A percentile compares a stretch with the other conserved stretches of the same genome.
phyloP scores from a whole-genome alignment of 345 rosid genomes.

The Balakata baccata region DNA sequence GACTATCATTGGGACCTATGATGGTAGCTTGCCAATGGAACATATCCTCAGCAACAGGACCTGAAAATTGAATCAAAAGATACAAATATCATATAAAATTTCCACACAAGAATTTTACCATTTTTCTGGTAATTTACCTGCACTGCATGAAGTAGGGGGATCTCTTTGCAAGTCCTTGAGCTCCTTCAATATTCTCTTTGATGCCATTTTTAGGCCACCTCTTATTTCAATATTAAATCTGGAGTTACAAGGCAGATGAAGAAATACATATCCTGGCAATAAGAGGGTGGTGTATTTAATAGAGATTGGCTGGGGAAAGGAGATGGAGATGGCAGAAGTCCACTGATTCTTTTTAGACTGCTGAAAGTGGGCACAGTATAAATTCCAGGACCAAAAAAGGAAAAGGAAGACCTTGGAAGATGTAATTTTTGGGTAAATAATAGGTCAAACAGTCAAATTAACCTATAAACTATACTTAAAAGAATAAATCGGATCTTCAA shows the following conservation, averaged over 20 bases:
- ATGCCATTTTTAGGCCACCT: slow-evolving; percentile 37
- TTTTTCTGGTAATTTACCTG: slow-evolving; percentile 36
- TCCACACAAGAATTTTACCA: not conserved
- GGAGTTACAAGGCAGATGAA: not conserved
- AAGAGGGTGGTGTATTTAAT: slow-evolving; percentile 26
- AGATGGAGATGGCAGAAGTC: slow-evolving; percentile 16
- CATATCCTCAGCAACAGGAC: slow-evolving; percentile 64
- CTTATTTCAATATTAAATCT: not conserved
- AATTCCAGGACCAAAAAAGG: slow-evolving; percentile 36
- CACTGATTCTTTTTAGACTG: slow-evolving; percentile 24
- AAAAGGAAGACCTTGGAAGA: slow-evolving; percentile 4
- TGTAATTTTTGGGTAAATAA: too few relatives aligned
- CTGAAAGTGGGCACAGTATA: slow-evolving; percentile 42
- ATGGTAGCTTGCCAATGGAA: slow-evolving; percentile 78
- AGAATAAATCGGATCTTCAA: too few relatives aligned
- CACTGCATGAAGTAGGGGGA: slow-evolving; percentile 72
- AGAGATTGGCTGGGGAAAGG: not conserved
- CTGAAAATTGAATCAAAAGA: slow-evolving; percentile 22
- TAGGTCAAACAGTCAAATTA: too few relatives aligned
- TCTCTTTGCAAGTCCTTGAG: slow-evolving; percentile 65
- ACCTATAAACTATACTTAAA: too few relatives aligned
- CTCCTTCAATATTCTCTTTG: slow-evolving; percentile 62
- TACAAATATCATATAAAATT: not conserved
- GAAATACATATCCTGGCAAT: slow-evolving; percentile 13
- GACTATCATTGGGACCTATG: slow-evolving; percentile 63